Conservation (phyloP, 306 rosid species). For the Rosa persica region DNA sequence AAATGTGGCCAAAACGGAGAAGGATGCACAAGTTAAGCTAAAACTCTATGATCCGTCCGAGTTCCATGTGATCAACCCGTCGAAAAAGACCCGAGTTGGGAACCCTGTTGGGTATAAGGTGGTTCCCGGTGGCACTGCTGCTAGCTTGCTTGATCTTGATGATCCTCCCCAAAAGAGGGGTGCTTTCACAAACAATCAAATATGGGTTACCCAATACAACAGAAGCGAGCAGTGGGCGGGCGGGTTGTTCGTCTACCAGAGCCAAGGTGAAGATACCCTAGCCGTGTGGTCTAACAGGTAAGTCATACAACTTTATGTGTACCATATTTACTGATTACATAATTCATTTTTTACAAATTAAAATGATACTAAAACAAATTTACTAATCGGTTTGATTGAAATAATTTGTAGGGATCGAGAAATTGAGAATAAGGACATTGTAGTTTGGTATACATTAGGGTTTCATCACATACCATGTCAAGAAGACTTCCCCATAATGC, state of each 20-base stretch:
- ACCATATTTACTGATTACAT: not conserved
- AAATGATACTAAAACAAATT: not conserved
- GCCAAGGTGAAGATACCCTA: constrained; percentile 77
- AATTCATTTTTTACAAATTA: not conserved
- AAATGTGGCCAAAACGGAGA: constrained; percentile 78
- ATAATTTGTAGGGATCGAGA: constrained; percentile 60
- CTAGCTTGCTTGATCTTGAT: constrained; percentile 61
- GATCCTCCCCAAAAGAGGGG: constrained; percentile 86
- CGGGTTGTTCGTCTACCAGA: constrained; percentile 67
- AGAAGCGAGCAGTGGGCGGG: constrained; percentile 81
- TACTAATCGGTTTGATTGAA: not conserved
- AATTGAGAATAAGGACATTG: constrained; percentile 84
- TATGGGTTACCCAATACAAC: constrained; percentile 91
- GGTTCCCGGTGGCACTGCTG: constrained; percentile 78
- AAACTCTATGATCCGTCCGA: constrained; percentile 71
- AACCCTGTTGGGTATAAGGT: constrained; percentile 88
- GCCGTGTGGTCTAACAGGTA: constrained; percentile 81
- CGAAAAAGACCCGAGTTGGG: constrained; percentile 65
- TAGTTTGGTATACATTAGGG: constrained; percentile 88
- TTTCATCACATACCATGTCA: constrained; percentile 94
- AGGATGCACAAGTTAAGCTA: constrained; percentile 71
- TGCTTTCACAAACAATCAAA: constrained; percentile 82
- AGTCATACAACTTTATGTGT: not conserved
- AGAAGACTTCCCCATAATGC: constrained; percentile 90
- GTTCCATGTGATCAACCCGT: constrained; percentile 70